Base-by-base conservation (phyloP, 768 basidiomycete genomes). In the Exsudoporus frostii region DNA sequence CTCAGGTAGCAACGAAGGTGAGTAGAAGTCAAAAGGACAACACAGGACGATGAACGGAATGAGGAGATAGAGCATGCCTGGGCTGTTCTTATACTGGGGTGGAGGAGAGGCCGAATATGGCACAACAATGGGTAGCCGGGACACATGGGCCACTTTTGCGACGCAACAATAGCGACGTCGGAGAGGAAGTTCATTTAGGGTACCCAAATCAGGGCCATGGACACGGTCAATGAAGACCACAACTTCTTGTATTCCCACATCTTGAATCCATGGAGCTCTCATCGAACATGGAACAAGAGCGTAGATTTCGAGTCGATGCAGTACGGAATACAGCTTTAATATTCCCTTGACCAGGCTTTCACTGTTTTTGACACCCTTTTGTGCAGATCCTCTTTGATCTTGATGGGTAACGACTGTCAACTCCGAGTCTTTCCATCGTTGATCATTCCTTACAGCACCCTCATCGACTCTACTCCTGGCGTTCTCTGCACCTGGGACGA, bases 391-490 rank as follows among this genome's bases (percentile, higher is more conserved):
- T 86, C 41, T 86, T 86, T 61, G 85, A 86, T 67, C 79, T 86
- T 75, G 85, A 86, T 62, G 85, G 85, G 85, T 85, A 63, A 62
- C 73, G 62, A 43, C 24, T 4, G 24, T 49, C 49, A 19, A 4
- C 40, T 46, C 37, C 14, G 40, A 29, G 7, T 17, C n/a, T 27
- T 27, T 44, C 36, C 24, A 32, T 20, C 7, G 22, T 40, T 60
- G 22, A 68, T 52, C 42, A 20, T 51, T 8, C 9, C 37, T 43
- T 30, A 13, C 62, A 88, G 86, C 38, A 90, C 86, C 7, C 77
- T 87, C 53, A 81, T 88, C 63, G 90, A 92, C 71, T 91, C 90
- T 3, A 92, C 90, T 5, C 88, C 88, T 1, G 92, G 90, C 5
- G 86, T 92, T n/a, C 58, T 83, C 46, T 79, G 79, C 54, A 86